These are phyloP conservation scores for Theileria sp. DNA, from an alignment of 169 alveolate genomes.

Conservation along the genomic window DNA sequence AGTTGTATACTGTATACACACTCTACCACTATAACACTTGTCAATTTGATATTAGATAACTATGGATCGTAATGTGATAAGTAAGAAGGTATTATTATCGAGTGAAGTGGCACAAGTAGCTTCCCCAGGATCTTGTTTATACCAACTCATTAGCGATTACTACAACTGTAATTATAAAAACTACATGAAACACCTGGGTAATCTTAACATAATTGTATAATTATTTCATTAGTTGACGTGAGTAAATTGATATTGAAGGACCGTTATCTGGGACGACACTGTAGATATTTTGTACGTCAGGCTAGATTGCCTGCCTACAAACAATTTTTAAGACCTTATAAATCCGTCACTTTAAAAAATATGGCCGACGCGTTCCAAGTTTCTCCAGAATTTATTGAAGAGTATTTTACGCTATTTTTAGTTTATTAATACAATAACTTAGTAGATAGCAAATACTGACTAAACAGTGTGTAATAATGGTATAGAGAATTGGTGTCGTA, in stretches of 20 bases:
- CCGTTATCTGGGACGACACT: slow-evolving; percentile 82
- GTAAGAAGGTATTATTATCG: slow-evolving; percentile 82
- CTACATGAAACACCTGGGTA: slow-evolving; percentile 82
- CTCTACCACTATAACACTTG: no score
- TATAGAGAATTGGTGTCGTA: slow-evolving; percentile 84
- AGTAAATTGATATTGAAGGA: slow-evolving; percentile 80
- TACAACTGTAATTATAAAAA: slow-evolving; percentile 87
- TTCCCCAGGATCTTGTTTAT: slow-evolving; percentile 83
- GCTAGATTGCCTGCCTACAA: slow-evolving; percentile 92
- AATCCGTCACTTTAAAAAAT: slow-evolving; percentile 90
- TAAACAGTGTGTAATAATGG: not conserved
- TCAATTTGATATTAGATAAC: slow-evolving; percentile 66
- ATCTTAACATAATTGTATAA: not conserved
- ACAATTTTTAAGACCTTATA: slow-evolving; percentile 91
- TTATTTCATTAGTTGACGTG: slow-evolving; percentile 59
- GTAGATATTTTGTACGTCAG: slow-evolving; percentile 86
- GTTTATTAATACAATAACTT: not conserved
- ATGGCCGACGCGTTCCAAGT: slow-evolving; percentile 95
- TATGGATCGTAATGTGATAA: slow-evolving; percentile 80
- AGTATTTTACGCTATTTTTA: slow-evolving; percentile 46
- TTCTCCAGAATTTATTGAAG: slow-evolving; percentile 87
- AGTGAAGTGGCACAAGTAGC: slow-evolving; percentile 90
- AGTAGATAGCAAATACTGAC: slow-evolving; percentile 1
- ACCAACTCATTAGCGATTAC: slow-evolving; percentile 82
- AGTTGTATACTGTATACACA: no score